Percentiles rank a stretch among this genome's conserved stretches.
Conservation (phyloP, 2,329 filamentous ascomycete genomes). For the Stemphylium beticola region DNA sequence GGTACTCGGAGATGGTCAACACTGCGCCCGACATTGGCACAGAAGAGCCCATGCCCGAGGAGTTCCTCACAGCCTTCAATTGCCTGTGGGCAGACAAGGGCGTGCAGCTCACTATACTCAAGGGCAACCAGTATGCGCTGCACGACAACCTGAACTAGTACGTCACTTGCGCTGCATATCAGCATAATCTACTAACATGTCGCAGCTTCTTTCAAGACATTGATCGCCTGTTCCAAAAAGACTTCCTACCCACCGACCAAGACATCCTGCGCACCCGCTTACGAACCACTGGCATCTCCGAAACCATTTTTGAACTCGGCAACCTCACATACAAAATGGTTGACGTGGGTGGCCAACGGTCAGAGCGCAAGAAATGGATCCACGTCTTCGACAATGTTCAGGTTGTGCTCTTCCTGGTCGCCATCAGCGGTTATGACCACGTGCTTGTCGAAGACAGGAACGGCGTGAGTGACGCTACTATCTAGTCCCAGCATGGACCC, state of each 20-base stretch:
- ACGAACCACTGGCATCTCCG: slow-evolving; percentile 93
- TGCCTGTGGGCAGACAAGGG: slow-evolving; percentile 82
- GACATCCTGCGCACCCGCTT: slow-evolving; percentile 90
- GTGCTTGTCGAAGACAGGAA: slow-evolving; percentile 96
- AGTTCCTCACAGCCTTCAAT: slow-evolving; percentile 82
- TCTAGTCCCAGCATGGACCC: neutral
- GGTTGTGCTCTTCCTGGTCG: slow-evolving; percentile 89
- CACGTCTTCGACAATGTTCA: slow-evolving; percentile 97
- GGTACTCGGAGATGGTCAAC: slow-evolving; percentile 77
- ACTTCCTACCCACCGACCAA: slow-evolving; percentile 90
- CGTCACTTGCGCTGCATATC: slow-evolving; percentile 40
- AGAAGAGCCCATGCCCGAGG: slow-evolving; percentile 78
- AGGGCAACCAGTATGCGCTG: slow-evolving; percentile 94
- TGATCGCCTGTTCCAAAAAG: slow-evolving; percentile 67
- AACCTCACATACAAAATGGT: slow-evolving; percentile 97
- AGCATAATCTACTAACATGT: slow-evolving; percentile 23
- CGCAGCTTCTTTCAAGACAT: slow-evolving; percentile 78
- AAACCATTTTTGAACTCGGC: slow-evolving; percentile 90
- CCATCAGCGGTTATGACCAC: slow-evolving; percentile 95
- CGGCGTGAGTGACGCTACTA: slow-evolving; percentile 68
- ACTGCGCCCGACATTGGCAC: slow-evolving; percentile 82
- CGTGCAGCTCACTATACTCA: slow-evolving; percentile 84
- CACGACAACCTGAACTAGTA: slow-evolving; percentile 97
- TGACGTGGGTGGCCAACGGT: slow-evolving; percentile 93
- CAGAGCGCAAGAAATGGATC: slow-evolving; percentile 99